Percentiles rank a stretch among this genome's conserved stretches.
Conservation (phyloP, 176 grass and related monocot genomes). For the Urochloa ruziziensis region DNA sequence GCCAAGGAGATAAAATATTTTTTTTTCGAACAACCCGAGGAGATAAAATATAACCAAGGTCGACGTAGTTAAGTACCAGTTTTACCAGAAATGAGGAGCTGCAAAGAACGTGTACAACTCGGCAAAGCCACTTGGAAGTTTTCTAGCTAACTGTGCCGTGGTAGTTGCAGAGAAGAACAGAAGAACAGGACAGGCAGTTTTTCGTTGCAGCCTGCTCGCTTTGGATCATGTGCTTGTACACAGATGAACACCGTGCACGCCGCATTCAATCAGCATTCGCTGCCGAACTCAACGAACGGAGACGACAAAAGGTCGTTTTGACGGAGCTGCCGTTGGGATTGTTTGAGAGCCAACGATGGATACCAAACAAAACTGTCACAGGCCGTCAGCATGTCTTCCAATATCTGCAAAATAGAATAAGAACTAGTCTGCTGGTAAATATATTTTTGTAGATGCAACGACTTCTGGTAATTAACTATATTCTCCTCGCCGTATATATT, state of each 20-base stretch:
- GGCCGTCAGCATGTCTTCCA: not conserved
- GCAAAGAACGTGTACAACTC: no score
- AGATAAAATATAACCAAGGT: not conserved
- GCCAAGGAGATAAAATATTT: no score
- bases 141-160: not conserved
- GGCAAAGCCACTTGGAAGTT: not conserved
- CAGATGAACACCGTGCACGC: no score
- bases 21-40: no score
- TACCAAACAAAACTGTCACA: not conserved
- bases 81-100: not conserved
- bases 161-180: not conserved
- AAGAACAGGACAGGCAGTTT: not conserved
- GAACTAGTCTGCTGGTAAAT: no score
- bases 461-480: no score
- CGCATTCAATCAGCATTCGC: not conserved
- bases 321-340: not conserved
- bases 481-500: not conserved
- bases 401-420: no score
- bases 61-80: no score
- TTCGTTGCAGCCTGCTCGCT: not conserved
- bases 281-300: conserved; percentile 18
- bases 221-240: not conserved
- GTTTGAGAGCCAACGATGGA: not conserved
- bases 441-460: no score
- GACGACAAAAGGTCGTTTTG: conserved; percentile 19